Percentiles rank a stretch among this genome's conserved stretches.
These are phyloP conservation scores for Dichotomopilus funicola DNA, from an alignment of 2,329 filamentous ascomycete genomes.

Conservation along the genomic window DNA sequence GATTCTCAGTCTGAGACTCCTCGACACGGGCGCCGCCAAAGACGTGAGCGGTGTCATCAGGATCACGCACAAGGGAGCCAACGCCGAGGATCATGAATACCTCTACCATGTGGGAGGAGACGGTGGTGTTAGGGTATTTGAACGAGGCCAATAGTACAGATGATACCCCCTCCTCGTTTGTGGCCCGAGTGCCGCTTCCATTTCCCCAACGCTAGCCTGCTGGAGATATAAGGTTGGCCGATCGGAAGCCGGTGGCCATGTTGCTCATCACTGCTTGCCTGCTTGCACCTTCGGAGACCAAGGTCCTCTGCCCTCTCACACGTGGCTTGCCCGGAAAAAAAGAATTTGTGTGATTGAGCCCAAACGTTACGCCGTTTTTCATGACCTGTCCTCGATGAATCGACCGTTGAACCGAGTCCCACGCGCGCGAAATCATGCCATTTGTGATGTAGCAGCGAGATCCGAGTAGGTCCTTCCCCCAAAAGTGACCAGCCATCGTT, in stretches of 20 bases:
- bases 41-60: conserved; percentile 87
- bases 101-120: conserved; percentile 77
- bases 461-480: conserved; percentile 22
- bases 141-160: conserved; percentile 56
- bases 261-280: background rate
- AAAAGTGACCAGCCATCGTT: conserved; percentile 21
- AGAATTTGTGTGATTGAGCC: conserved; percentile 15
- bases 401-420: conserved; percentile 22
- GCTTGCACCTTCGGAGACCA: conserved; percentile 1
- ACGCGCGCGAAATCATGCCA: conserved; percentile 24
- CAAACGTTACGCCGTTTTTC: conserved; percentile 25
- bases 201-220: conserved; percentile 17
- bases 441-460: conserved; percentile 24
- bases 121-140: conserved; percentile 76
- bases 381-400: conserved; percentile 24
- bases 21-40: conserved; percentile 83
- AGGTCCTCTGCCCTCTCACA: conserved; percentile 1
- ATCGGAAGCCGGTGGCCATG: no score
- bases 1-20: conserved; percentile 63
- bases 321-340: conserved; percentile 9
- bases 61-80: conserved; percentile 53
- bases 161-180: conserved; percentile 7
- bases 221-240: background rate
- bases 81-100: conserved; percentile 58
- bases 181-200: conserved; percentile 15